Base-by-base conservation (phyloP, 2,329 filamentous ascomycete genomes). In the Sordariomycetes sp. region DNA sequence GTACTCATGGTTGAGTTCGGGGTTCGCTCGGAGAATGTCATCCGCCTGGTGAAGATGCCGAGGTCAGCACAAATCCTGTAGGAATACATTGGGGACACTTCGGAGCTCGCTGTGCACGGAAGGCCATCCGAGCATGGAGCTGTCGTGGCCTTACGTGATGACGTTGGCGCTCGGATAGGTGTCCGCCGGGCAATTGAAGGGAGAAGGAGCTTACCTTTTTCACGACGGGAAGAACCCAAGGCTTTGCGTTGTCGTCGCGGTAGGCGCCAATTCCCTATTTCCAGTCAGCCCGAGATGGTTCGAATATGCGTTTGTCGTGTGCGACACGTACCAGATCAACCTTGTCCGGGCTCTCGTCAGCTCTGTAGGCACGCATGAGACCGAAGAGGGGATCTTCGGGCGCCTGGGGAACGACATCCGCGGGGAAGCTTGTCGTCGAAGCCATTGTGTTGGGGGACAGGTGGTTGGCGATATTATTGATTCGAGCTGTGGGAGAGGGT, bases 311-410 rank as follows among this genome's bases (percentile, higher is more conserved):
- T 8, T 8, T 8, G 21, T 8, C 21, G 21, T 24, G 25, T 10
- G 16, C 32, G 31, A 14, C n/a, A 45, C 70, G 75, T 56, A 92
- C 88, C 61, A 98, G 64, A 63, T 98, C 92, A 45, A 98, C 83
- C 67, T 98, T 98, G 60, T 85, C 77, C 38, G 70, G 61, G 58
- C 68, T 71, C 40, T 74, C 64, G 54, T 98, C 92, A 42, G 82
- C 83, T 52, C 79, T 79, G 70, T 81, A 98, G 41, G 86, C 87
- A 42, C 82, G 77, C 75, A 90, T 87, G 50, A 98, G 68, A 38
- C 90, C 88, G 55, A 98, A 98, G 55, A 98, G 76, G 44, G 90
- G 79, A 64, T 98, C 92, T 59, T 94, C 88, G 31, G 92, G 88
- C 40, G 92, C 92, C 63, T 90, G 82, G 50, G 88, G 85, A 39